Base-by-base conservation (phyloP, 139 green algal species). In the Gonium pectorale region DNA sequence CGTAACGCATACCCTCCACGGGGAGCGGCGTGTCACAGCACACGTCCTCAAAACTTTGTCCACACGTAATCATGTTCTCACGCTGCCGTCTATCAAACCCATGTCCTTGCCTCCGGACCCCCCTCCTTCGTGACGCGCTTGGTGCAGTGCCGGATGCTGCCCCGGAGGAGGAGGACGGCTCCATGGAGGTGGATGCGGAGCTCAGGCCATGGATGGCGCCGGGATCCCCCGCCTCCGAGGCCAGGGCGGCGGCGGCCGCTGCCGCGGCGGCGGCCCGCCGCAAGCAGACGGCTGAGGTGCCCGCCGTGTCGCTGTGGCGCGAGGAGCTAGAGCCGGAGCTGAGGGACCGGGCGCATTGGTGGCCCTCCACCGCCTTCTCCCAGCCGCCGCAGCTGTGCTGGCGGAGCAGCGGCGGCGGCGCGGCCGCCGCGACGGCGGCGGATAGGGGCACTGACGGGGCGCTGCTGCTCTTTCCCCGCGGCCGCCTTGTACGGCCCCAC, bases 291-390 rank as follows among this genome's bases (percentile, higher is more conserved):
- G 51, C 40, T 3, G 46, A 66, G 51, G 9, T 51, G 26, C 33
- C 69, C 5, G 69, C n/a, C 6, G 31, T 79, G 46, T 2, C 33
- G 15, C 35, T 73, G 43, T 83, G 77, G 77, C 62, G 46, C 31
- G 33, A 41, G 19, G 5, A 29, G 62, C 29, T 83, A 22, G 21
- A 21, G 43, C 77, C 77, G 5, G 60, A 73, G 77, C 77, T 83
- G 19, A 13, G 8, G n/a, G 59, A 72, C 21, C 41, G 77, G 4
- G 40, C 31, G 31, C 21, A 43, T 21, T 83, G 77, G 77, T 83
- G 77, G 77, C 31, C 41, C 7, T 17, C 40, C 2, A 63, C 59
- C 33, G 77, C 77, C 54, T 83, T 83, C 66, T 73, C 77, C 31
- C 26, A 74, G 44, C 77, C 77, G 43, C 77, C 77, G 44, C 26